A percentile compares a stretch with the other conserved stretches of the same genome.
Evolutionary conservation across 495 filamentous ascomycete genomes (phyloP).

Genomic region (Aspergillus egyptiacus): DNA sequence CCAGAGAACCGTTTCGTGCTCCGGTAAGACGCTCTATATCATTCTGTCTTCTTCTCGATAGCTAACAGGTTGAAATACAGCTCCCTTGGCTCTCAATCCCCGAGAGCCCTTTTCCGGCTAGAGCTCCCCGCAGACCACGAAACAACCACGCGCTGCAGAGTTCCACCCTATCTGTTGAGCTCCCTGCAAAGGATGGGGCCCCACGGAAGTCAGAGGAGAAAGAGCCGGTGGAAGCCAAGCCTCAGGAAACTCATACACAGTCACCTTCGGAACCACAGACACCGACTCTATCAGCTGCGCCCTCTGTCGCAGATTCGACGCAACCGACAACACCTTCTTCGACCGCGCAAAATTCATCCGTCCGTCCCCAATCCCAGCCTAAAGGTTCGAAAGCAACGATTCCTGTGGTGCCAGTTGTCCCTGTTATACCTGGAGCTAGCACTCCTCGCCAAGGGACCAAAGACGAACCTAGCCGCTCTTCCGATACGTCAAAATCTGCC

Average conservation of each 20-base stretch:
- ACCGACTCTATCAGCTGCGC: constrained; percentile 58
- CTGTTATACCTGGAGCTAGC: constrained; percentile 49
- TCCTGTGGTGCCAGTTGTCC: constrained; percentile 62
- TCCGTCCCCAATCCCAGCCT: constrained; percentile 36
- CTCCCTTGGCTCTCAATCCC: constrained; percentile 80
- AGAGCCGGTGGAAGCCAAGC: constrained; percentile 18
- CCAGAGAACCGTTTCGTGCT: constrained; percentile 49
- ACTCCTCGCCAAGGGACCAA: constrained; percentile 41
- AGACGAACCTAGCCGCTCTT: constrained; percentile 32
- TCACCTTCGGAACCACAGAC: constrained; percentile 55
- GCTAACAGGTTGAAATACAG: constrained; percentile 30
- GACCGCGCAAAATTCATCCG: constrained; percentile 24
- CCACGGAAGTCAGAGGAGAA: constrained; percentile 20
- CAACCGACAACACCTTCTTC: constrained; percentile 70
- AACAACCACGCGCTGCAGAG: constrained; percentile 33
- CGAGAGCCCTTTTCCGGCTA: constrained; percentile 58
- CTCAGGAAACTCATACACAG: constrained; percentile 25
- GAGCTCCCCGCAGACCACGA: constrained; percentile 37
- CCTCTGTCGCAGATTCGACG: constrained; percentile 60
- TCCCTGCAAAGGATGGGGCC: constrained; percentile 44
- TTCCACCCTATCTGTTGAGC: constrained; percentile 37
- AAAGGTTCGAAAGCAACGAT: constrained; percentile 44
- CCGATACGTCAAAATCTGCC: constrained; percentile 33
- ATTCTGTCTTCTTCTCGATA: neutral
- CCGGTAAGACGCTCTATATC: constrained; percentile 46